Evolutionary conservation across 345 rosid species (phyloP), one percentile per base, ranked within the genome.

Genomic region (Eutrema heterophyllum): DNA sequence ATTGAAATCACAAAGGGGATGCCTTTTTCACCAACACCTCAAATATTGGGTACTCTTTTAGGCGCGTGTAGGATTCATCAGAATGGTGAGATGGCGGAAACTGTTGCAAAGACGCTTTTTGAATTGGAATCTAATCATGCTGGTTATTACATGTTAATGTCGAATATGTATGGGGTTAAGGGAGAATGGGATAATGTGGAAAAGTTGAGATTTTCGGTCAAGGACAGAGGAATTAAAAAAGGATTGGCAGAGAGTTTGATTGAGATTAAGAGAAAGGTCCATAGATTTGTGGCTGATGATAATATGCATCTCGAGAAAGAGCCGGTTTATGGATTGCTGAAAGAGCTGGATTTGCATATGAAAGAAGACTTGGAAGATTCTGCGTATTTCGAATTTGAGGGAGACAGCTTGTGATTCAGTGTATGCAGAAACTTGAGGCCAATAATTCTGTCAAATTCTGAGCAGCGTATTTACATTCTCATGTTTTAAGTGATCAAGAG

Each of bases 11-110:
- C 80, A 18, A 68, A 41, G 29, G 66, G 33, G 49, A 82, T 84
- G 85, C 83, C 87, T 48, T 75, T 74, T 54, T 69, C 80, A 40
- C 83, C 83, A 53, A 83, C 83, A 41, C 80, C 83, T 0, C 66
- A 82, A 62, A 81, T 86, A 24, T 82, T 82, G 79, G 86, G 85
- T 58, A 80, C 90, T 32, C 76, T 88, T 57, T 86, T 88, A 58
- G 85, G 87, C 21, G 86, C 89, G 1, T 84, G 90, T 71, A 82
- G 86, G 82, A 78, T 82, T 79, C 86, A 86, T 78, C 83, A 80
- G 50, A 81, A 88, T 61, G 55, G 50, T 12, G 79, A 84, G 82
- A 66, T 83, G 50, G 90, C 87, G 24, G 90, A 84, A 73, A 40
- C 58, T 35, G 84, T 81, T 4, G 84, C 85, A 11, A 71, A 76